These are phyloP conservation scores for Beauveria varroae DNA, from an alignment of 2,329 filamentous ascomycete genomes.

Conservation along the genomic window DNA sequence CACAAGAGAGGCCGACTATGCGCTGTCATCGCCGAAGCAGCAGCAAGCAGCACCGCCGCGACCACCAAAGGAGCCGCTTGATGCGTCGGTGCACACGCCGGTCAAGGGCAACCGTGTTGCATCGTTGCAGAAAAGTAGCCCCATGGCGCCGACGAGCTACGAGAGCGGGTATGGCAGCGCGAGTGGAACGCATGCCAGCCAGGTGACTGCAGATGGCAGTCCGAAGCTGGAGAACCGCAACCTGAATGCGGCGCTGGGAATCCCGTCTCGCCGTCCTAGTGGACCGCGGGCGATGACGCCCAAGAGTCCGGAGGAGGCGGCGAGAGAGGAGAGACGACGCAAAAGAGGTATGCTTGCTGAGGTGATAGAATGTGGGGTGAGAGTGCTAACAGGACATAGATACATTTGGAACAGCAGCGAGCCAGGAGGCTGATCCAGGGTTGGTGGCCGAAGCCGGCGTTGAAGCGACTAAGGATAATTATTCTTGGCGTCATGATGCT, in stretches of 20 bases:
- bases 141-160: conserved; percentile 48
- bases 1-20: conserved; percentile 34
- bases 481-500: not conserved
- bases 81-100: conserved; percentile 35
- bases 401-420: conserved; percentile 45
- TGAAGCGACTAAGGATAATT: not conserved
- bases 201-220: conserved; percentile 40
- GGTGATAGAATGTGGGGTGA: not conserved
- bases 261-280: conserved; percentile 46
- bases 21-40: conserved; percentile 34
- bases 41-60: conserved; percentile 39
- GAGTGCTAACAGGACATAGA: conserved; percentile 27
- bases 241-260: conserved; percentile 44
- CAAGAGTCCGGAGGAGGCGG: conserved; percentile 40
- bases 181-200: conserved; percentile 39
- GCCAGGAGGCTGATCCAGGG: conserved; percentile 42
- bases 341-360: conserved; percentile 45
- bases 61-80: conserved; percentile 56
- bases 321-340: conserved; percentile 40
- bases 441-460: not conserved
- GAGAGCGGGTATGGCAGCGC: conserved; percentile 47
- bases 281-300: conserved; percentile 56
- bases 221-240: conserved; percentile 51
- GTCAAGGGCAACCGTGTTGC: conserved; percentile 40
- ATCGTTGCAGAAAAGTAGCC: conserved; percentile 47